These are phyloP conservation scores for Flaveria bidentis DNA, from an alignment of 129 eudicot genomes.

Conservation along the genomic window DNA sequence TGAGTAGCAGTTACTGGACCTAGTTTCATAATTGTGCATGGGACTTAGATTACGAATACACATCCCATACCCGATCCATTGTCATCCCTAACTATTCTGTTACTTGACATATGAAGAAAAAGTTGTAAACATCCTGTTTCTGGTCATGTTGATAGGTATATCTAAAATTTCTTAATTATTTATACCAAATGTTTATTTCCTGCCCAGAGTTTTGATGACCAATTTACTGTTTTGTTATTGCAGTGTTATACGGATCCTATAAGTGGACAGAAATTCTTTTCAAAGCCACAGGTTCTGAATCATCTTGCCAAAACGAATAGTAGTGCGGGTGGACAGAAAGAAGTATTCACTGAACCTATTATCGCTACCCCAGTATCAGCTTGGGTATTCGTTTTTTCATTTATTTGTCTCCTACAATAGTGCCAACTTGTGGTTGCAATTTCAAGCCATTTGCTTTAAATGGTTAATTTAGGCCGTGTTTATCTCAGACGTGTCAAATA, in stretches of 20 bases:
- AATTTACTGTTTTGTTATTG: slow-evolving; percentile 16
- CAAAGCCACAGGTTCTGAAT: slow-evolving; percentile 49
- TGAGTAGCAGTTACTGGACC: neutral
- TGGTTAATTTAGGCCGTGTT: neutral
- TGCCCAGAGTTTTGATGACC: neutral
- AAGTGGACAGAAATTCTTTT: slow-evolving; percentile 57
- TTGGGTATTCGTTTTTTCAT: slow-evolving; percentile 19
- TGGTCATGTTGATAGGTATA: neutral
- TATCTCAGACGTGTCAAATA: neutral
- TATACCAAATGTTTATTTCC: neutral
- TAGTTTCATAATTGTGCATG: neutral
- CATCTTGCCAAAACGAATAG: slow-evolving; percentile 26
- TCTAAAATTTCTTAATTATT: neutral
- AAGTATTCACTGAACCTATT: slow-evolving; percentile 27
- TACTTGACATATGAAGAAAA: neutral
- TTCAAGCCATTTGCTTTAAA: neutral
- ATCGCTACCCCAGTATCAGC: slow-evolving; percentile 22
- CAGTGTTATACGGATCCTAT: slow-evolving; percentile 42
- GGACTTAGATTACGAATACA: neutral
- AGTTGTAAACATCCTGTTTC: neutral
- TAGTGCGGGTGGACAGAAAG: slow-evolving; percentile 21
- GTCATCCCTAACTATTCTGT: neutral
- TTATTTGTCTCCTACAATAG: neutral
- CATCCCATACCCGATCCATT: neutral
- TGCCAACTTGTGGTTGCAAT: neutral